Percentiles rank a stretch among this genome's conserved stretches.
phyloP scores from a whole-genome alignment of 2,329 filamentous ascomycete species.

The Ophiosphaerella narmari region DNA sequence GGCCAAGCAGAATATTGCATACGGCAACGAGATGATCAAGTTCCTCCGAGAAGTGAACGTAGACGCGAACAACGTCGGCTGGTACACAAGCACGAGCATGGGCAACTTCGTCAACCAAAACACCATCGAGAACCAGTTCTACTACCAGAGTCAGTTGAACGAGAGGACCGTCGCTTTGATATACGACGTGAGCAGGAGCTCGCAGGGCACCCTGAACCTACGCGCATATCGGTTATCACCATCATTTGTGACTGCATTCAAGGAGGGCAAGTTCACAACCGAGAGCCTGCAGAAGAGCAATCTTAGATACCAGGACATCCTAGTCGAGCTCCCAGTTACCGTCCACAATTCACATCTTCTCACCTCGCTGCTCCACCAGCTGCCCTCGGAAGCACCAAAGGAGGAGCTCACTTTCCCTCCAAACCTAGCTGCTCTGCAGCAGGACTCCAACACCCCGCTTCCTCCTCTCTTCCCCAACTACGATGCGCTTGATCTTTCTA shows the following conservation, averaged over 20 bases:
- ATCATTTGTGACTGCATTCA: constrained; percentile 86
- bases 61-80: constrained; percentile 96
- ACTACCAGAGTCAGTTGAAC: constrained; percentile 92
- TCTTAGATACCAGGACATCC: constrained; percentile 89
- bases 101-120: constrained; percentile 95
- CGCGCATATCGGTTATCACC: constrained; percentile 89
- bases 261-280: constrained; percentile 96
- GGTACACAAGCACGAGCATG: constrained; percentile 99
- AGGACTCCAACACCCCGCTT: constrained; percentile 62
- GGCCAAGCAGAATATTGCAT: constrained; percentile 84
- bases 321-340: constrained; percentile 84
- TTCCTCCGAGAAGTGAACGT: constrained; percentile 97
- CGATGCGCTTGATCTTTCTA: constrained; percentile 86
- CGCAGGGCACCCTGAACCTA: constrained; percentile 86
- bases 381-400: constrained; percentile 69
- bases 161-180: constrained; percentile 86
- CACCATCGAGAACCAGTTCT: constrained; percentile 97
- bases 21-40: constrained; percentile 97
- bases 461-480: constrained; percentile 82
- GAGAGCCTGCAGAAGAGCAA: constrained; percentile 96
- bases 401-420: constrained; percentile 75
- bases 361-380: constrained; percentile 91
- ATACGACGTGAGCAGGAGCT: constrained; percentile 93
- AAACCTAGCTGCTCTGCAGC: constrained; percentile 77
- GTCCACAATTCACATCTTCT: constrained; percentile 98